Evolutionary conservation across 2,329 filamentous ascomycete species (phyloP).

Genomic region (Cyphellophora attinorum): DNA sequence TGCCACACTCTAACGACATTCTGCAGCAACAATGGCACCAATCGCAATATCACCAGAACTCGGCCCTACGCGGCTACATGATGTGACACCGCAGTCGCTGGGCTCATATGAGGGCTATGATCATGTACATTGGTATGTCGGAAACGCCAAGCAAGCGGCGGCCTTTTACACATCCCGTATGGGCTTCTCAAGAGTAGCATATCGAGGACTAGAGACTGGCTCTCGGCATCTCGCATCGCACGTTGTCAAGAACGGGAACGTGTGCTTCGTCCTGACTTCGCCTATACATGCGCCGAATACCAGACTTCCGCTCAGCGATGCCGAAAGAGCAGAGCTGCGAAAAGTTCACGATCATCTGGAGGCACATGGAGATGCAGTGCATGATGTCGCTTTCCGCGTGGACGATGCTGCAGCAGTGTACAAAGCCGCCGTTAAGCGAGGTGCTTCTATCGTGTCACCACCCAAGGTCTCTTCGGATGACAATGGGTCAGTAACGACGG

Average conservation of each 20-base stretch:
- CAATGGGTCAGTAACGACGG: constrained; percentile 59
- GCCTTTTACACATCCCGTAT: constrained; percentile 81
- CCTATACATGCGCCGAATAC: constrained; percentile 62
- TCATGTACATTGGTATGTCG: constrained; percentile 91
- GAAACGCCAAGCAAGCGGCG: constrained; percentile 92
- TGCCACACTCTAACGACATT: too few species aligned
- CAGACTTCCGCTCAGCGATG: constrained; percentile 28
- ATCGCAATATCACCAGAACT: constrained; percentile 8
- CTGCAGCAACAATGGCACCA: constrained; percentile 15
- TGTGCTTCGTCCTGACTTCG: constrained; percentile 77
- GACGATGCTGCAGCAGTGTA: constrained; percentile 80
- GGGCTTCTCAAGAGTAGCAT: constrained; percentile 74
- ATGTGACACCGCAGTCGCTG: constrained; percentile 4
- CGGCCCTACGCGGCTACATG: neutral
- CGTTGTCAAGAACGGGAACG: constrained; percentile 65
- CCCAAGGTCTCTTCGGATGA: constrained; percentile 52
- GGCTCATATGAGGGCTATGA: constrained; percentile 68
- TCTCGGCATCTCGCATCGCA: constrained; percentile 73
- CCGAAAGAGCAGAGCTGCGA: constrained; percentile 56
- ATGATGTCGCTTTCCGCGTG: constrained; percentile 91
- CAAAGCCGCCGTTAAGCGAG: constrained; percentile 53
- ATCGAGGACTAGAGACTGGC: constrained; percentile 80
- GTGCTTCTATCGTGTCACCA: constrained; percentile 28
- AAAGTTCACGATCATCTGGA: constrained; percentile 78
- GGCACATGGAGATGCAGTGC: constrained; percentile 84